These are phyloP conservation scores for Glarea lozoyensis DNA, from an alignment of 495 filamentous ascomycete species.

Conservation along the genomic window DNA sequence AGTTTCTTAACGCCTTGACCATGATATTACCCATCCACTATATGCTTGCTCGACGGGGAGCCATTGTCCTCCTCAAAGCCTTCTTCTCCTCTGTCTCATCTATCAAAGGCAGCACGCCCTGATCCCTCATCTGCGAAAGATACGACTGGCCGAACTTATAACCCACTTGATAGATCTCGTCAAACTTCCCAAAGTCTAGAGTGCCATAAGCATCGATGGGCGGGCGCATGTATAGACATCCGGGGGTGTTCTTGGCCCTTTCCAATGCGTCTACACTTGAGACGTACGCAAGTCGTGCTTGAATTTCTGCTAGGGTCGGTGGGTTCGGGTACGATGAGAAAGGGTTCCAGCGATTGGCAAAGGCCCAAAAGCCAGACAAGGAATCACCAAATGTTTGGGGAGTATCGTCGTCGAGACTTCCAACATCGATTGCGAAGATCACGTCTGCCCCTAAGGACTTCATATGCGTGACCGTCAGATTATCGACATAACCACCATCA, in stretches of 20 bases:
- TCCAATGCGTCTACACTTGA: slow-evolving; percentile 88
- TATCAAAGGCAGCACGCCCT: slow-evolving; percentile 61
- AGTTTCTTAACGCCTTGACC: too few species aligned
- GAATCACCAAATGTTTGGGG: slow-evolving; percentile 90
- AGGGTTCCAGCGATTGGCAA: slow-evolving; percentile 93
- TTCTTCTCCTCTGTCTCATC: slow-evolving; percentile 80
- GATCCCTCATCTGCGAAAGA: slow-evolving; percentile 59
- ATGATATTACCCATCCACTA: slow-evolving; percentile 32
- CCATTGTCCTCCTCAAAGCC: slow-evolving; percentile 85
- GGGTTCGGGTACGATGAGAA: slow-evolving; percentile 82
- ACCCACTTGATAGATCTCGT: slow-evolving; percentile 88
- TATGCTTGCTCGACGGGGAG: slow-evolving; percentile 86
- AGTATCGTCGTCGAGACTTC: slow-evolving; percentile 78
- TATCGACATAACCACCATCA: slow-evolving; percentile 95
- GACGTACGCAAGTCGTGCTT: slow-evolving; percentile 90
- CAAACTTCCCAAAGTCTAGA: slow-evolving; percentile 92
- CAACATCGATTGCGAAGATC: slow-evolving; percentile 94
- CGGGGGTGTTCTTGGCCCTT: slow-evolving; percentile 76
- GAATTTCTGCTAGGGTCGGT: slow-evolving; percentile 91
- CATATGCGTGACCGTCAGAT: slow-evolving; percentile 95
- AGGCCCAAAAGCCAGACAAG: slow-evolving; percentile 90
- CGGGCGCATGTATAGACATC: slow-evolving; percentile 91
- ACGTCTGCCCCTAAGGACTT: slow-evolving; percentile 85
- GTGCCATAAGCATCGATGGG: slow-evolving; percentile 92
- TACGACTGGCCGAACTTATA: slow-evolving; percentile 78